These are phyloP conservation scores for Prunus kanzakura DNA, from an alignment of 306 rosid genomes.

Conservation along the genomic window DNA sequence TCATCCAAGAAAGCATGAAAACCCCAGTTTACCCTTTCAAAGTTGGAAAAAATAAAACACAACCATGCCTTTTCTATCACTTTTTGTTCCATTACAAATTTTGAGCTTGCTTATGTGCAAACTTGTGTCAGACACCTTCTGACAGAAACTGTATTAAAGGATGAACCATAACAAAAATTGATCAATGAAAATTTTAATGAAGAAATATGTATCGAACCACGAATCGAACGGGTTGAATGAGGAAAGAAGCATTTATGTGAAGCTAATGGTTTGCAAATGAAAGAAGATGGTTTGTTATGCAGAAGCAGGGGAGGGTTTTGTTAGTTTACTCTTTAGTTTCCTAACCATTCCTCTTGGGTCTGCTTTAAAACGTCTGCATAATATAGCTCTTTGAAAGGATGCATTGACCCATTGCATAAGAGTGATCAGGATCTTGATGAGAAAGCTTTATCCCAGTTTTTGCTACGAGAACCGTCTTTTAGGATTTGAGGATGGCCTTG, in stretches of 20 bases:
- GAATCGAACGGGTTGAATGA: background rate
- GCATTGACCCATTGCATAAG: background rate
- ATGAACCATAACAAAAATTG: background rate
- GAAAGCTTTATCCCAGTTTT: too few species aligned
- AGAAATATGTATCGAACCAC: background rate
- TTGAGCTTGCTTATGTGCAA: too few species aligned
- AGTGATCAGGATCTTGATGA: slow-evolving; percentile 9
- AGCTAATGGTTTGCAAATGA: slow-evolving; percentile 10
- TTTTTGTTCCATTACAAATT: too few species aligned
- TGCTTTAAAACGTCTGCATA: background rate
- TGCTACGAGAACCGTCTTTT: too few species aligned
- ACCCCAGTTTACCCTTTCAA: too few species aligned
- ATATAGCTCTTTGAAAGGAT: background rate
- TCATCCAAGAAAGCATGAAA: too few species aligned
- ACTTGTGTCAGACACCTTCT: too few species aligned
- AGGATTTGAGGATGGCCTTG: background rate
- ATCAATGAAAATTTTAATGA: background rate
- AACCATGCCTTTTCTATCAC: too few species aligned
- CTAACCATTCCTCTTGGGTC: slow-evolving; percentile 4
- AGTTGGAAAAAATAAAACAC: too few species aligned
- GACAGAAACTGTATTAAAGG: slow-evolving; percentile 3
- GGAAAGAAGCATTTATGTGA: background rate
- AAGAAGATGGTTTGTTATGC: background rate
- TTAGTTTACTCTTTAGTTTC: slow-evolving; percentile 8
- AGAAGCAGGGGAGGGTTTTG: background rate